Percentiles rank a stretch among this genome's conserved stretches.
Evolutionary conservation across 75 land plant genomes (phyloP).

Genomic region (Azolla pinnata): DNA sequence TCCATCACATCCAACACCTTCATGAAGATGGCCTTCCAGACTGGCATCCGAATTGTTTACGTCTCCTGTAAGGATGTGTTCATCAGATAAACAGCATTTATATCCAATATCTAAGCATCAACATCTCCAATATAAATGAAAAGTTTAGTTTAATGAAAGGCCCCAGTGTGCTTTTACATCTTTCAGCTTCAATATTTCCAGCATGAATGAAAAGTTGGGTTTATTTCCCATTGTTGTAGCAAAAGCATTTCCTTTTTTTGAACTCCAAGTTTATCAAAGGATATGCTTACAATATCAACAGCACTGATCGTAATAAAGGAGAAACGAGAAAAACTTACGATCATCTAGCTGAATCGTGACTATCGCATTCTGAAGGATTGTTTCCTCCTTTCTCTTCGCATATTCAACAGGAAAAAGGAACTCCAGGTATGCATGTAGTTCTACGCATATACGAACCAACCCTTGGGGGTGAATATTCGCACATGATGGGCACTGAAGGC

Average conservation of each 20-base stretch:
- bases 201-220: too few relatives aligned
- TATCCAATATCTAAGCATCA: too few relatives aligned
- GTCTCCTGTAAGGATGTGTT: neutral
- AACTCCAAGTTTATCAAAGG: too few relatives aligned
- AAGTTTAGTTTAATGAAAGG: too few relatives aligned
- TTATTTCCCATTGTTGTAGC: too few relatives aligned
- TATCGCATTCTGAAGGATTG: neutral
- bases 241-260: too few relatives aligned
- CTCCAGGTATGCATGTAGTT: slow-evolving; percentile 51
- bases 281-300: too few relatives aligned
- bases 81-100: neutral
- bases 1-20: slow-evolving; percentile 60
- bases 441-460: slow-evolving; percentile 53
- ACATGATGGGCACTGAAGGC: slow-evolving; percentile 49
- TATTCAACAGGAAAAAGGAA: slow-evolving; percentile 41
- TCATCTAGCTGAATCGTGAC: neutral
- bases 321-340: too few relatives aligned
- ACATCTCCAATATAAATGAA: too few relatives aligned
- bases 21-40: slow-evolving; percentile 17
- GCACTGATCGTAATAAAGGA: too few relatives aligned
- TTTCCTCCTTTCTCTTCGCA: slow-evolving; percentile 15
- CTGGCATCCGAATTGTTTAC: neutral
- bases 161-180: too few relatives aligned
- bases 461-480: slow-evolving; percentile 40
- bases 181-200: too few relatives aligned